Base-by-base conservation (phyloP, 2,329 filamentous ascomycete genomes). In the Plectosphaerella cucumerina region DNA sequence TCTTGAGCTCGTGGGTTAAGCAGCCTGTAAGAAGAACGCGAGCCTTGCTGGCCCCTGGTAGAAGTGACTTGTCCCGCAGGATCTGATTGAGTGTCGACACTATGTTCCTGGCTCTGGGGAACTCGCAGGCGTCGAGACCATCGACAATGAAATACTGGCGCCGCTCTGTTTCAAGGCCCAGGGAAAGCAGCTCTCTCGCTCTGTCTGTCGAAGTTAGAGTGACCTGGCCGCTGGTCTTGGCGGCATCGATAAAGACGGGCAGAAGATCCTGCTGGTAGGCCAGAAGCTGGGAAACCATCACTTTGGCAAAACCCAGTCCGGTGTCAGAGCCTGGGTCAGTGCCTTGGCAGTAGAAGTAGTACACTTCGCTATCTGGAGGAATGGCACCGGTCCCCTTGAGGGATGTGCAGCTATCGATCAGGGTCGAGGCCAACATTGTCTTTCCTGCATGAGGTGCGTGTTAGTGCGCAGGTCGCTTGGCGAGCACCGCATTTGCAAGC, bases 261-360 rank as follows among this genome's bases (percentile, higher is more conserved):
- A 69, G 50, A 0, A 69, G 51, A 2, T 62, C 55, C n/a, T 50
- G 48, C 46, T 64, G 57, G 47, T 60, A 56, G 2, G 22, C 20
- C 1, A 68, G 33, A 6, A 71, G 54, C 48, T 72, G 70, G 15
- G 56, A 51, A 1, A 72, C 50, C 15, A 73, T 46, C 2, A 55
- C 61, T 51, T 65, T 65, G 17, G 65, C 54, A 15, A 73, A 56
- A 2, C 59, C 57, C 2, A 65, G 50, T 35, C 62, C 64, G 6
- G 53, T 65, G 48, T 61, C 58, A 26, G 58, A 58, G 6, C 58
- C 53, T 2, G 41, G 17, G 37, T 70, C 63, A 6, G 55, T 57
- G 41, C 68, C 60, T n/a, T 62, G 67, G 56, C 67, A 75, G 56
- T 74, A 75, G 54, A 72, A 74, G 53, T 65, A 75, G 39, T 61